Evolutionary conservation across 495 filamentous ascomycete genomes (phyloP).

Genomic region (Penicillium ochrochloron): DNA sequence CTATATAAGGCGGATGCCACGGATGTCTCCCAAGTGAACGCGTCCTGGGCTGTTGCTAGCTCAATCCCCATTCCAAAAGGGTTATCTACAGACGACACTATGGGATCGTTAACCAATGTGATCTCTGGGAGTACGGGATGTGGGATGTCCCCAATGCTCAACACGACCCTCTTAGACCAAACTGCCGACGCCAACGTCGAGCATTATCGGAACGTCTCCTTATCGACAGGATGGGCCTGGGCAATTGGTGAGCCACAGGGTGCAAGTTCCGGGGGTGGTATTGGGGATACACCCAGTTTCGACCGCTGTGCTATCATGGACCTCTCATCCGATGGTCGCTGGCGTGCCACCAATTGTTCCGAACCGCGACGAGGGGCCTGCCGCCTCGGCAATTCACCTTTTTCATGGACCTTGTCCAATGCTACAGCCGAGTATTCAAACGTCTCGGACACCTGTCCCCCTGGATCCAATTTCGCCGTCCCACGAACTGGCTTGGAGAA

Average conservation of each 20-base stretch:
- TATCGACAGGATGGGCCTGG: slow-evolving; percentile 64
- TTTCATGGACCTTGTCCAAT: slow-evolving; percentile 58
- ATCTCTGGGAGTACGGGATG: slow-evolving; percentile 55
- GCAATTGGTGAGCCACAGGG: slow-evolving; percentile 57
- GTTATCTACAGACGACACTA: slow-evolving; percentile 39
- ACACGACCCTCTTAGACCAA: slow-evolving; percentile 54
- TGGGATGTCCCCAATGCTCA: slow-evolving; percentile 62
- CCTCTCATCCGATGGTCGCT: slow-evolving; percentile 50
- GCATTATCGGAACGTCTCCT: slow-evolving; percentile 56
- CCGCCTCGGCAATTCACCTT: slow-evolving; percentile 53
- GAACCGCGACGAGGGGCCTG: slow-evolving; percentile 56
- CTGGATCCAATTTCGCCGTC: slow-evolving; percentile 48
- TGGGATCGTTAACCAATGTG: slow-evolving; percentile 34
- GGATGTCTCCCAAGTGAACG: slow-evolving; percentile 50
- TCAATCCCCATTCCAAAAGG: slow-evolving; percentile 34
- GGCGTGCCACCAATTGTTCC: slow-evolving; percentile 60
- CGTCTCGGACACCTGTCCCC: slow-evolving; percentile 45
- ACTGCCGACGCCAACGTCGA: slow-evolving; percentile 52
- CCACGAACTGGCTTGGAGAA: slow-evolving; percentile 68
- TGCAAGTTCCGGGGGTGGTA: slow-evolving; percentile 31
- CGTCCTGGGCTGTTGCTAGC: slow-evolving; percentile 60
- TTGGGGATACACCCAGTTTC: slow-evolving; percentile 26
- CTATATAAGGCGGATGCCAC: slow-evolving; percentile 48
- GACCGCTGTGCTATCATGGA: slow-evolving; percentile 60
- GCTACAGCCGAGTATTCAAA: slow-evolving; percentile 38